Evolutionary conservation across 2,329 filamentous ascomycete species (phyloP).

Genomic region (Emergomyces pasteurianus): DNA sequence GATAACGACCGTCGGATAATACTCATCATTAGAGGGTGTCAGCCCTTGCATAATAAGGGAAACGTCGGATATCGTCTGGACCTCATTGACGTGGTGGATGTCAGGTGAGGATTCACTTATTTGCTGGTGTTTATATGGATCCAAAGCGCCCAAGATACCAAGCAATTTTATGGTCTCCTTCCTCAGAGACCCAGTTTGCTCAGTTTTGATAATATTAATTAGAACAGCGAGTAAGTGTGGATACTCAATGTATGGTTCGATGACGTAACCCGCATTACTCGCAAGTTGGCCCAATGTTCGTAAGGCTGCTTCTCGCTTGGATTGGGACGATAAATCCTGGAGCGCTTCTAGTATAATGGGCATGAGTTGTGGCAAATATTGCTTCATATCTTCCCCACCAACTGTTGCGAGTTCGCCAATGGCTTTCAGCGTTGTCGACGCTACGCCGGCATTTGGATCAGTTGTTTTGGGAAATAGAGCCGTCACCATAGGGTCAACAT

Average conservation of each 20-base stretch:
- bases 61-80: slow-evolving; percentile 73
- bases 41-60: slow-evolving; percentile 96
- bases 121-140: slow-evolving; percentile 90
- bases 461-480: slow-evolving; percentile 82
- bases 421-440: slow-evolving; percentile 86
- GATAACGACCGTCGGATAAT: slow-evolving; percentile 96
- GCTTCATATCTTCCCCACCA: slow-evolving; percentile 84
- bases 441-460: slow-evolving; percentile 75
- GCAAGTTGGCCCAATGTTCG: slow-evolving; percentile 84
- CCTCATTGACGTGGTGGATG: slow-evolving; percentile 56
- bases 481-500: slow-evolving; percentile 91
- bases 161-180: slow-evolving; percentile 95
- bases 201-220: slow-evolving; percentile 86
- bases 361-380: slow-evolving; percentile 87
- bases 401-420: slow-evolving; percentile 91
- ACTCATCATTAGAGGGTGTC: slow-evolving; percentile 93
- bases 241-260: slow-evolving; percentile 89
- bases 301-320: slow-evolving; percentile 82
- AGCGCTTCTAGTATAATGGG: slow-evolving; percentile 86
- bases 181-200: slow-evolving; percentile 72
- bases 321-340: slow-evolving; percentile 82
- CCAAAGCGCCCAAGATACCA: slow-evolving; percentile 86
- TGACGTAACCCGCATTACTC: slow-evolving; percentile 95
- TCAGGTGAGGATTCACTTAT: slow-evolving; percentile 84
- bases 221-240: slow-evolving; percentile 85